A percentile compares a stretch with the other conserved stretches of the same genome.
Evolutionary conservation across 2,329 filamentous ascomycete species (phyloP).

Genomic region (Fusarium setosum): DNA sequence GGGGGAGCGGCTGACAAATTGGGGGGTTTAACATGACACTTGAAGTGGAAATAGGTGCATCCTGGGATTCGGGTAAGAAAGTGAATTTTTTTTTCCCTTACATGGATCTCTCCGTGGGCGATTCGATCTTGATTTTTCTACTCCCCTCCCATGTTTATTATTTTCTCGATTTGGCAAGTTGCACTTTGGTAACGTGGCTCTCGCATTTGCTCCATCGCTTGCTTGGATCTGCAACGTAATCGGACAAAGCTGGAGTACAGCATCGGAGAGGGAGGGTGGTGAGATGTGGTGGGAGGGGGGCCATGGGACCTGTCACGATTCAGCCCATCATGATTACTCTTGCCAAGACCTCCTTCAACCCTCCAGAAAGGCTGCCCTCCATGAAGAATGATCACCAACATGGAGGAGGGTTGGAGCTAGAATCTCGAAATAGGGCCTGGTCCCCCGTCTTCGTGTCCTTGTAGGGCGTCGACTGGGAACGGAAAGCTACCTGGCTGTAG

Average conservation of each 20-base stretch:
- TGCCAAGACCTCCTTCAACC: conserved; percentile 14
- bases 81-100: too few relatives aligned
- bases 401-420: conserved; percentile 4
- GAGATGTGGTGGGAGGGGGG: background rate
- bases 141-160: too few relatives aligned
- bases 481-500: background rate
- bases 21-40: conserved; percentile 17
- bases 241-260: conserved; percentile 6
- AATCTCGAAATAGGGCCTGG: conserved; percentile 1
- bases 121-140: too few relatives aligned
- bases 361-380: conserved; percentile 10
- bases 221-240: conserved; percentile 15
- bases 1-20: conserved; percentile 40
- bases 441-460: conserved; percentile 1
- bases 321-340: conserved; percentile 29
- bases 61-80: background rate
- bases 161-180: background rate
- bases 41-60: conserved; percentile 26
- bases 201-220: conserved; percentile 2
- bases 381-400: conserved; percentile 5
- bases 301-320: conserved; percentile 10
- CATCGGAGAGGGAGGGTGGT: too few relatives aligned
- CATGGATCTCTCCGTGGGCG: background rate
- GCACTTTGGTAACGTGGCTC: conserved; percentile 1
- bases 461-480: background rate